phyloP scores from a whole-genome alignment of 2,329 filamentous ascomycete genomes.

The Trichoderma arundinaceum region DNA sequence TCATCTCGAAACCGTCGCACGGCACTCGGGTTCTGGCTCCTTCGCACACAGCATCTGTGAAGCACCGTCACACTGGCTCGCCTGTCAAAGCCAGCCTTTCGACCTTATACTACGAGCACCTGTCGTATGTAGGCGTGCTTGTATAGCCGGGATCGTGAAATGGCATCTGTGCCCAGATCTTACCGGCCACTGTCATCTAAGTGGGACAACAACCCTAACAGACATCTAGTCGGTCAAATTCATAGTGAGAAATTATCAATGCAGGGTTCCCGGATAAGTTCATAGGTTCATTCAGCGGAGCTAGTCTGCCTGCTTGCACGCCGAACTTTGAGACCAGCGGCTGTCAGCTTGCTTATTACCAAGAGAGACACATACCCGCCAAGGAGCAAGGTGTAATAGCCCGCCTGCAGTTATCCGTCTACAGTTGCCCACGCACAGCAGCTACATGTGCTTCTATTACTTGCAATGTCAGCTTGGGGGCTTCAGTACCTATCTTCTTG shows the following conservation, averaged over 20 bases:
- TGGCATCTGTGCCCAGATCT: constrained; percentile 25
- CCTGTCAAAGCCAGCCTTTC: constrained; percentile 23
- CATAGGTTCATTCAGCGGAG: background rate
- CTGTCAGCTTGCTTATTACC: constrained; percentile 11
- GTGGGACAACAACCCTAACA: constrained; percentile 13
- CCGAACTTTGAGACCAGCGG: background rate
- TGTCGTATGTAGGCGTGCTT: background rate
- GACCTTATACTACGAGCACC: background rate
- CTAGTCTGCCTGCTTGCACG: constrained; percentile 5
- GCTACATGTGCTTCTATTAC: background rate
- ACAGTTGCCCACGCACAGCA: background rate
- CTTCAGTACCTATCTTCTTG: background rate
- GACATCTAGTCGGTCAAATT: background rate
- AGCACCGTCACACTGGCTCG: constrained; percentile 22
- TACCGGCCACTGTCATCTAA: background rate
- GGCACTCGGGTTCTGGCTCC: background rate
- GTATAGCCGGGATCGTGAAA: constrained; percentile 19
- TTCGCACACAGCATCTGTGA: constrained; percentile 1
- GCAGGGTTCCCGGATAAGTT: background rate
- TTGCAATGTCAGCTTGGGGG: background rate
- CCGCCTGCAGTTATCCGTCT: background rate
- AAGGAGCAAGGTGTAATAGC: background rate
- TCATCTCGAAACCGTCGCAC: constrained; percentile 23
- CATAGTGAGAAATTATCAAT: background rate
- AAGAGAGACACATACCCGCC: background rate